Conservation (phyloP, 352 stramenopile species). For the Nothophytophthora sp. region DNA sequence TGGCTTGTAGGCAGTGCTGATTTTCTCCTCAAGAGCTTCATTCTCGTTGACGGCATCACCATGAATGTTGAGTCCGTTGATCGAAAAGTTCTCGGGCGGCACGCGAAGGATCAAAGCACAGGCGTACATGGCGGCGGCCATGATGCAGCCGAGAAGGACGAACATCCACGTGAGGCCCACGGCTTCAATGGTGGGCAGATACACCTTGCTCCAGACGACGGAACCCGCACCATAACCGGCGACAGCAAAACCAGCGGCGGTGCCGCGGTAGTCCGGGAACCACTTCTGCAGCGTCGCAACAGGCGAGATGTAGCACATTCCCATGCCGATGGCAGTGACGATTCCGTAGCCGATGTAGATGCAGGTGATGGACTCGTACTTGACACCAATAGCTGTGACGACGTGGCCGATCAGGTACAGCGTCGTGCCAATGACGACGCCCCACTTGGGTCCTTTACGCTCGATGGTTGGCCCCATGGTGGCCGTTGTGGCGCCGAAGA, state of each 20-base stretch:
- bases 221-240: constrained; percentile 60
- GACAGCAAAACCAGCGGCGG: constrained; percentile 62
- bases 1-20: constrained; percentile 42
- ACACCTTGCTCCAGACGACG: constrained; percentile 66
- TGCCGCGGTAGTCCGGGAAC: constrained; percentile 77
- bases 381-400: constrained; percentile 51
- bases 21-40: constrained; percentile 37
- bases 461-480: constrained; percentile 63
- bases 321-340: constrained; percentile 59
- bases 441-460: constrained; percentile 44
- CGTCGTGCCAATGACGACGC: constrained; percentile 43
- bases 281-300: constrained; percentile 71
- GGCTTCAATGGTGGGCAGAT: constrained; percentile 46
- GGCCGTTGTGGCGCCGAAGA: constrained; percentile 57
- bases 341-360: constrained; percentile 74
- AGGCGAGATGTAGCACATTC: constrained; percentile 68
- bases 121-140: constrained; percentile 42
- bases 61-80: constrained; percentile 63
- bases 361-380: constrained; percentile 51
- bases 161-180: constrained; percentile 49
- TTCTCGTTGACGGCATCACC: constrained; percentile 44
- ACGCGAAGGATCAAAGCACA: constrained; percentile 49
- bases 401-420: constrained; percentile 57
- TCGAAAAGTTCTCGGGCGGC: constrained; percentile 44
- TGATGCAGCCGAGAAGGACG: constrained; percentile 36